These are phyloP conservation scores for Fereydounia khargensis DNA, from an alignment of 1,284 basidiomycete genomes.

Conservation along the genomic window DNA sequence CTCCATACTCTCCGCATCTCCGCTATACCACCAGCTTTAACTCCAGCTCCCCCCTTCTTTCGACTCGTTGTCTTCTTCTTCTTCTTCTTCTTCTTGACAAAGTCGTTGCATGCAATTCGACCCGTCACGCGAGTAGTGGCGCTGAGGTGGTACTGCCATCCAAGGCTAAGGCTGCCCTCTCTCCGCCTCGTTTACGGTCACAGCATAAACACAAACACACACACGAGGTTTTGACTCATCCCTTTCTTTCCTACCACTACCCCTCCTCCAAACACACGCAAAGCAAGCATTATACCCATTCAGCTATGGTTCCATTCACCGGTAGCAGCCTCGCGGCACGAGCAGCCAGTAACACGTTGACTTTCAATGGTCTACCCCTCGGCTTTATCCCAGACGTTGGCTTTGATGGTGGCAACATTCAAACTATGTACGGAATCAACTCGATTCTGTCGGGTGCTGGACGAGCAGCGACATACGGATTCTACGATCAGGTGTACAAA, in stretches of 20 bases:
- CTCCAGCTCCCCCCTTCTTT: no score
- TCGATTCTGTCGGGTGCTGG: background rate
- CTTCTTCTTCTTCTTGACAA: no score
- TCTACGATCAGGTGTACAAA: background rate
- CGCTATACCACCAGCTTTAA: no score
- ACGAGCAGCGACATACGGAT: background rate
- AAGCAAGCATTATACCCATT: no score
- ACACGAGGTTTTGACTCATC: background rate
- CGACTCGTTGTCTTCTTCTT: no score
- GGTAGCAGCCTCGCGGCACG: constrained; percentile 7
- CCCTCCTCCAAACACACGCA: constrained; percentile 2
- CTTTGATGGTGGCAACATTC: constrained; percentile 33
- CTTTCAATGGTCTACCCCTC: constrained; percentile 23
- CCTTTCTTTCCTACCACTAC: background rate
- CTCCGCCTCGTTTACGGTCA: background rate
- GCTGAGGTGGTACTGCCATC: no score
- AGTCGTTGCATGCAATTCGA: no score
- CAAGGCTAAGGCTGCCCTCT: constrained; percentile 1
- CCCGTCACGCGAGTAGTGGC: no score
- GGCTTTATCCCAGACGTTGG: constrained; percentile 49
- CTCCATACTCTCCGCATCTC: no score
- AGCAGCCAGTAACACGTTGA: constrained; percentile 14
- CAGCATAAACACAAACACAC: background rate
- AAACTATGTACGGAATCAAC: constrained; percentile 31
- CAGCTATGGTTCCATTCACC: constrained; percentile 14